Evolutionary conservation across 306 rosid genomes (phyloP).

Genomic region (Cucurbita maxima): DNA sequence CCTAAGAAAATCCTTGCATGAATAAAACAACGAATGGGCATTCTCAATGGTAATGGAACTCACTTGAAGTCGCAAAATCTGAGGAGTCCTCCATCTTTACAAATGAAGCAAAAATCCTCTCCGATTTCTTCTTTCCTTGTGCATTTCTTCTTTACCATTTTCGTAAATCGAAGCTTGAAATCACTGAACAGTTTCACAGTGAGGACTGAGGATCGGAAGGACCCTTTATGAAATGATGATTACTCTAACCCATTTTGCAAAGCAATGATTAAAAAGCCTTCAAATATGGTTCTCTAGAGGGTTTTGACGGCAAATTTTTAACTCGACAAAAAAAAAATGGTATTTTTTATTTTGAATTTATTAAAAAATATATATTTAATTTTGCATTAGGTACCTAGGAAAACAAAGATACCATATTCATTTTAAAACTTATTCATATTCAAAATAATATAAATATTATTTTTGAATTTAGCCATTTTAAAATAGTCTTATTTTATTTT

Average conservation of each 20-base stretch:
- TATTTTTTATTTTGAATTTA: no score
- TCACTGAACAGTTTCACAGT: background rate
- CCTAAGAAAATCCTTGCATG: no score
- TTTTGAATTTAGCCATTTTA: no score
- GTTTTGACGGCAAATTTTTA: no score
- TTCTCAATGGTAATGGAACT: background rate
- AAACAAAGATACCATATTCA: no score
- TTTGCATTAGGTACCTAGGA: no score
- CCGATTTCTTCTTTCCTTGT: slow-evolving; percentile 30
- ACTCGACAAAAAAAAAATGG: no score
- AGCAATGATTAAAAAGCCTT: background rate
- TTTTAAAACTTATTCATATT: no score
- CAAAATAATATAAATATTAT: no score
- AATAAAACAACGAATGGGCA: background rate
- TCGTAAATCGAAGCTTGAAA: background rate
- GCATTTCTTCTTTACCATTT: background rate
- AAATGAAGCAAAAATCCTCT: slow-evolving; percentile 41
- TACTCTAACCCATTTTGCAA: background rate
- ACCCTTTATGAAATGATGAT: background rate
- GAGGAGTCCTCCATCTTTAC: slow-evolving; percentile 54
- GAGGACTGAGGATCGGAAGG: background rate
- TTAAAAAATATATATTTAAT: no score
- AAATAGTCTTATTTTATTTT: no score
- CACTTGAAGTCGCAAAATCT: slow-evolving; percentile 40
- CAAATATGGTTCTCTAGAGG: background rate